Conservation (phyloP, 2,329 filamentous ascomycete genomes). For the Alternaria longipes region DNA sequence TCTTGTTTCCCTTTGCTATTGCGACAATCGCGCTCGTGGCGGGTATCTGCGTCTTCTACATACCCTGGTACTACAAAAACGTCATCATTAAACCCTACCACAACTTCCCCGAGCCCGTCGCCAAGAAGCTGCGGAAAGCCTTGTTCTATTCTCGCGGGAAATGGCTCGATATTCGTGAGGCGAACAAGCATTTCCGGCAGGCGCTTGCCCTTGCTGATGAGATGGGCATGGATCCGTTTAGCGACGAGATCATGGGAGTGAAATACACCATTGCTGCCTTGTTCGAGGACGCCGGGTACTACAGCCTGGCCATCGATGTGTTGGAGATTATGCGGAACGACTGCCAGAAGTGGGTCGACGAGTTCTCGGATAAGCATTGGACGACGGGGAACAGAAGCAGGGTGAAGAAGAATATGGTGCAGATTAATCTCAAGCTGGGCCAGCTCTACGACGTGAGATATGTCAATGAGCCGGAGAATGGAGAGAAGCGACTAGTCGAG, state of each 20-base stretch:
- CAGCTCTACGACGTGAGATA: constrained; percentile 82
- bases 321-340: constrained; percentile 79
- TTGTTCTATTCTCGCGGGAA: constrained; percentile 79
- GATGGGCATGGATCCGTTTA: constrained; percentile 83
- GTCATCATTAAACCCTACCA: constrained; percentile 61
- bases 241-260: constrained; percentile 89
- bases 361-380: constrained; percentile 54
- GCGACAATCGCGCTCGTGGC: constrained; percentile 51
- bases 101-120: constrained; percentile 73
- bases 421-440: constrained; percentile 82
- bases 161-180: constrained; percentile 75
- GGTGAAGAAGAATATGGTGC: constrained; percentile 76
- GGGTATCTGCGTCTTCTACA: constrained; percentile 52
- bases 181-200: constrained; percentile 83
- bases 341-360: constrained; percentile 63
- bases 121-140: constrained; percentile 80
- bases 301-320: constrained; percentile 75
- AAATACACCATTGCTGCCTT: constrained; percentile 82
- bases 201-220: constrained; percentile 78
- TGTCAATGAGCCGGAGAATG: constrained; percentile 75
- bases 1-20: constrained; percentile 50
- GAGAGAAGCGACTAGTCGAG: constrained; percentile 79
- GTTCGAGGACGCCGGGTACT: constrained; percentile 79
- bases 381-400: constrained; percentile 65
- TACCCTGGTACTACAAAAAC: constrained; percentile 58